Percentiles rank a stretch among this genome's conserved stretches.
phyloP scores from a whole-genome alignment of 352 stramenopile species.

The Phytopythium helicoides region DNA sequence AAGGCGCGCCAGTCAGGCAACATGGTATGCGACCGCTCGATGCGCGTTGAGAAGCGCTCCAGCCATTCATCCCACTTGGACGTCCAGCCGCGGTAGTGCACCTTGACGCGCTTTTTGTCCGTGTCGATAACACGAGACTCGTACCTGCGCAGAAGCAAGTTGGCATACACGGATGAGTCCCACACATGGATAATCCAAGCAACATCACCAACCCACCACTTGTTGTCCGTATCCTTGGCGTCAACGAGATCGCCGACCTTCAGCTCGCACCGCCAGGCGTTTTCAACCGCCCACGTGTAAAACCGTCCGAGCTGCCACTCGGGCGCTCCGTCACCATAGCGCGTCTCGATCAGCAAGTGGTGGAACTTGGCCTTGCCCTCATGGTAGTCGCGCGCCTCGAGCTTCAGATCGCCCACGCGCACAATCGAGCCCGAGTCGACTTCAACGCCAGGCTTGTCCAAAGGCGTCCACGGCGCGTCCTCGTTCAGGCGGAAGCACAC shows the following conservation, averaged over 20 bases:
- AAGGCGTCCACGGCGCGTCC: slow-evolving; percentile 32
- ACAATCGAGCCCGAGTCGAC: not conserved
- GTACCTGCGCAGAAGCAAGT: slow-evolving; percentile 24
- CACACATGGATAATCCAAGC: too few species aligned
- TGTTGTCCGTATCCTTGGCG: slow-evolving; percentile 68
- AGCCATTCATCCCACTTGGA: slow-evolving; percentile 97
- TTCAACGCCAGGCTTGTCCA: slow-evolving; percentile 25
- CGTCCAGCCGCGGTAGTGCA: slow-evolving; percentile 98
- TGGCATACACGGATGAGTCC: not conserved
- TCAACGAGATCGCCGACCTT: slow-evolving; percentile 61
- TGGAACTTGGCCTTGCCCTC: slow-evolving; percentile 58
- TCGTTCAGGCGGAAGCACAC: slow-evolving; percentile 50
- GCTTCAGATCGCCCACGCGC: slow-evolving; percentile 41
- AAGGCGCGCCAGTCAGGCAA: slow-evolving; percentile 76
- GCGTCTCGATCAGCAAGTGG: slow-evolving; percentile 57
- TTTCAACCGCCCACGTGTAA: slow-evolving; percentile 56
- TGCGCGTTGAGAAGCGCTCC: slow-evolving; percentile 73
- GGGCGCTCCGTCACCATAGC: slow-evolving; percentile 16
- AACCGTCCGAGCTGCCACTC: slow-evolving; percentile 62
- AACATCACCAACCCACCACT: slow-evolving; percentile 39
- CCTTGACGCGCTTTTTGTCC: slow-evolving; percentile 53
- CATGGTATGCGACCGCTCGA: slow-evolving; percentile 90
- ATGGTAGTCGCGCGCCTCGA: slow-evolving; percentile 56
- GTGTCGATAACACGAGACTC: slow-evolving; percentile 62
- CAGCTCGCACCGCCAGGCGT: slow-evolving; percentile 63